Evolutionary conservation across 495 filamentous ascomycete genomes (phyloP).

Genomic region (Parathielavia appendiculata): DNA sequence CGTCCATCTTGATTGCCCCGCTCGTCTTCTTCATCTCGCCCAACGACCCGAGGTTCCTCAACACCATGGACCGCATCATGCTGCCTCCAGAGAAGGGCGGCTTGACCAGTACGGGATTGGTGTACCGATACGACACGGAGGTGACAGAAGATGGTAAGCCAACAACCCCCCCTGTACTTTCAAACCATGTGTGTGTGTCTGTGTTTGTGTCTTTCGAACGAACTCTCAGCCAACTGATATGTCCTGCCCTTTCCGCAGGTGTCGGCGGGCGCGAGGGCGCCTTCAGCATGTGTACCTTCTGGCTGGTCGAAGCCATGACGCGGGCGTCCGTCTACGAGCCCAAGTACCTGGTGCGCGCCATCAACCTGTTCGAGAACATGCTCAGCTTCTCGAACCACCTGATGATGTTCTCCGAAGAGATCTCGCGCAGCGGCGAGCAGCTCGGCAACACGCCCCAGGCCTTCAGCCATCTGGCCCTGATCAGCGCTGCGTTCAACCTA

Average conservation of each 20-base stretch:
- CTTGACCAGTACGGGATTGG: slow-evolving; percentile 62
- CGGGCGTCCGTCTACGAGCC: slow-evolving; percentile 61
- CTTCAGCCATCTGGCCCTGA: slow-evolving; percentile 65
- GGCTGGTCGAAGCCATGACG: slow-evolving; percentile 71
- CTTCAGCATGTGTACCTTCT: slow-evolving; percentile 74
- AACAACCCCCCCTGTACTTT: background rate
- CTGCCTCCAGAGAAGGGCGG: slow-evolving; percentile 65
- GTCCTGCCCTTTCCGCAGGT: slow-evolving; percentile 36
- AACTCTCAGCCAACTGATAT: background rate
- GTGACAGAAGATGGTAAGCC: slow-evolving; percentile 59
- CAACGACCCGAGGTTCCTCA: slow-evolving; percentile 65
- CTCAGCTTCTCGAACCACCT: slow-evolving; percentile 66
- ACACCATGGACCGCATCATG: slow-evolving; percentile 63
- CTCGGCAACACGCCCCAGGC: slow-evolving; percentile 69
- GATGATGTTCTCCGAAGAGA: slow-evolving; percentile 72
- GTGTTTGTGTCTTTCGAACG: too few relatives aligned
- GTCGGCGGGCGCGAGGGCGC: slow-evolving; percentile 69
- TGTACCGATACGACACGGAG: slow-evolving; percentile 64
- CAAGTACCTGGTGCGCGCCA: slow-evolving; percentile 55
- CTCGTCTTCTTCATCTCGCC: slow-evolving; percentile 71
- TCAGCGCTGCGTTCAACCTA: slow-evolving; percentile 69
- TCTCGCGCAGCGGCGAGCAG: slow-evolving; percentile 64
- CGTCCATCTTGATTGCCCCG: slow-evolving; percentile 65
- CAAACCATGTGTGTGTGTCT: too few relatives aligned
- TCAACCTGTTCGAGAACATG: slow-evolving; percentile 69